A percentile compares a stretch with the other conserved stretches of the same genome.
These are phyloP conservation scores for Leccinellum luteum DNA, from an alignment of 768 basidiomycete species.

Conservation along the genomic window DNA sequence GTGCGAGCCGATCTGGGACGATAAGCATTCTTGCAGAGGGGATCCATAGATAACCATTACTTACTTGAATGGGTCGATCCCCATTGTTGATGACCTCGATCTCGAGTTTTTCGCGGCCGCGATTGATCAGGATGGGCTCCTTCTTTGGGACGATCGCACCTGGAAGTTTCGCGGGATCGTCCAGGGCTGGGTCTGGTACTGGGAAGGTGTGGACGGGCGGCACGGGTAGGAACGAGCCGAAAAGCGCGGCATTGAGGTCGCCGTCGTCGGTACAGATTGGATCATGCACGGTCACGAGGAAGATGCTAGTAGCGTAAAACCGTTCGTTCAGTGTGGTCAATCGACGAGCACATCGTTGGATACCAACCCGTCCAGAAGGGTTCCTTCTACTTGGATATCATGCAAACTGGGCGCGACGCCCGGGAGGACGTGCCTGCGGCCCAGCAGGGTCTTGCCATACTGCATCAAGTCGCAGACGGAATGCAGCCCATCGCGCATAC, in stretches of 20 bases:
- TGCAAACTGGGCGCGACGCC: constrained; percentile 73
- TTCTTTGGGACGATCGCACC: constrained; percentile 73
- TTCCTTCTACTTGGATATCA: constrained; percentile 93
- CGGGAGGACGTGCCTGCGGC: constrained; percentile 84
- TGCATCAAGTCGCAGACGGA: constrained; percentile 92
- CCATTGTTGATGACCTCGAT: constrained; percentile 87
- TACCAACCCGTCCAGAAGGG: constrained; percentile 79
- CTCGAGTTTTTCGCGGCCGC: constrained; percentile 62
- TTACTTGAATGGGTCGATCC: constrained; percentile 88
- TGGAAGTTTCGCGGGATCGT: constrained; percentile 55
- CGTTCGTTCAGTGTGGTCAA: neutral
- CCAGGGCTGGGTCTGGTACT: constrained; percentile 43
- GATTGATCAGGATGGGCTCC: constrained; percentile 72
- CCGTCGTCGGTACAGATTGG: constrained; percentile 86
- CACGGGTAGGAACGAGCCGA: constrained; percentile 88
- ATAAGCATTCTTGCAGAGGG: constrained; percentile 1
- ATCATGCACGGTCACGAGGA: constrained; percentile 96
- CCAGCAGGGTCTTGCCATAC: constrained; percentile 83
- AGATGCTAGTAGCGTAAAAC: constrained; percentile 47
- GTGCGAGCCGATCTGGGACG: constrained; percentile 79
- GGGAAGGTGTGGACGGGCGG: constrained; percentile 70
- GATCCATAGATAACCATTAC: constrained; percentile 11
- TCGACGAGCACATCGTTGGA: neutral
- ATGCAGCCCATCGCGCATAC: constrained; percentile 86
- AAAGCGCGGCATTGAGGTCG: constrained; percentile 79